Percentiles rank a stretch among this genome's conserved stretches.
These are phyloP conservation scores for Plantago rigida DNA, from an alignment of 305 asterid genomes.

Conservation along the genomic window DNA sequence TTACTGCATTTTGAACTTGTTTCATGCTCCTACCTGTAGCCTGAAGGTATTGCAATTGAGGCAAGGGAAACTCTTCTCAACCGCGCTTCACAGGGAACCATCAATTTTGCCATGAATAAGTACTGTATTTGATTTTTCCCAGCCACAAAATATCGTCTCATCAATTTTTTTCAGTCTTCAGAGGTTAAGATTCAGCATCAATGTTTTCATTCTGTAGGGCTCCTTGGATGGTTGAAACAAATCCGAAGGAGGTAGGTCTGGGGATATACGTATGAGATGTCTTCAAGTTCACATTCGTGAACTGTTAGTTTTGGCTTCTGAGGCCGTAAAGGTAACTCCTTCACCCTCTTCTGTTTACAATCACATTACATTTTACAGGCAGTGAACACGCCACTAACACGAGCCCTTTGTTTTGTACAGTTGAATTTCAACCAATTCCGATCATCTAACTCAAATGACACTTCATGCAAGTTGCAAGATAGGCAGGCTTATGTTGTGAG, in stretches of 20 bases:
- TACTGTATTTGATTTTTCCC: conserved; percentile 21
- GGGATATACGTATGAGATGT: conserved; percentile 56
- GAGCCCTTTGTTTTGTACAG: too few relatives aligned
- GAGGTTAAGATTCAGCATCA: conserved; percentile 1
- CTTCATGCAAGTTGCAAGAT: not conserved
- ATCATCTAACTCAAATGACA: not conserved
- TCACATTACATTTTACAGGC: too few relatives aligned
- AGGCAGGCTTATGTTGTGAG: not conserved
- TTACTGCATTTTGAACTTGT: not conserved
- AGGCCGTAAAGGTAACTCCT: too few relatives aligned
- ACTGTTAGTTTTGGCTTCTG: too few relatives aligned
- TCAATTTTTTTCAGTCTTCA: not conserved
- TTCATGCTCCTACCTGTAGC: conserved; percentile 34
- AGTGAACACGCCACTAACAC: too few relatives aligned
- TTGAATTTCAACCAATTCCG: not conserved
- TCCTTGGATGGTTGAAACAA: conserved; percentile 95
- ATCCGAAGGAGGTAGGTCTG: conserved; percentile 77
- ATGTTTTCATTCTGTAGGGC: conserved; percentile 41
- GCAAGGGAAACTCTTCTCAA: conserved; percentile 72
- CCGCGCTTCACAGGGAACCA: conserved; percentile 74
- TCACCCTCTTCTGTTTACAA: too few relatives aligned
- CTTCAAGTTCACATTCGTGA: not conserved
- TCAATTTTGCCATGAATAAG: conserved; percentile 76
- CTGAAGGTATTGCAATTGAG: conserved; percentile 75
- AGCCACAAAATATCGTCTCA: not conserved